Evolutionary conservation across 805 yeast species (phyloP).

Genomic region (Cyberlindnera euphorbiae): DNA sequence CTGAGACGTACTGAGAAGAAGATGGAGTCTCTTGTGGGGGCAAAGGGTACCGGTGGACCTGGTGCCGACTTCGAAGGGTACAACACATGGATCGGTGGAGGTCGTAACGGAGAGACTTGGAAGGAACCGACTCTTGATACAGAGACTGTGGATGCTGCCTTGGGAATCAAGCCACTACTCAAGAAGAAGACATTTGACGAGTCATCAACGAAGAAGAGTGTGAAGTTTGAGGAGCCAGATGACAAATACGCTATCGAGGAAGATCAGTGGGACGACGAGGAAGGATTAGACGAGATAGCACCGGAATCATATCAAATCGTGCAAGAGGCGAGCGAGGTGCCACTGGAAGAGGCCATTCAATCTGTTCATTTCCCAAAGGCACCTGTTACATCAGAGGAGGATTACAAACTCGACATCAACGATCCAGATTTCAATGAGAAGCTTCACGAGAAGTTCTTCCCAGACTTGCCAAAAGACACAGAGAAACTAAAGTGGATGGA

Average conservation of each 20-base stretch:
- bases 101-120: constrained; percentile 22
- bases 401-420: constrained; percentile 48
- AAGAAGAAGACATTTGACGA: background rate
- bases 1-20: constrained; percentile 53
- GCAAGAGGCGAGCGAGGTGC: constrained; percentile 39
- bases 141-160: constrained; percentile 17
- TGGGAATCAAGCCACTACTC: constrained; percentile 10
- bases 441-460: constrained; percentile 80
- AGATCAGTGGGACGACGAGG: constrained; percentile 41
- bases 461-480: constrained; percentile 81
- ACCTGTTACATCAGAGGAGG: constrained; percentile 35
- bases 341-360: constrained; percentile 36
- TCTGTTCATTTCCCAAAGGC: constrained; percentile 68
- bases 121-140: constrained; percentile 18
- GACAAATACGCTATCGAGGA: background rate
- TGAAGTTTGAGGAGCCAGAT: background rate
- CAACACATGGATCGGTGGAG: constrained; percentile 30
- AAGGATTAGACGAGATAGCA: constrained; percentile 44
- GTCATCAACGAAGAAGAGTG: background rate
- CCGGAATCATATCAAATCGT: constrained; percentile 46
- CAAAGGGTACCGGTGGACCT: constrained; percentile 4
- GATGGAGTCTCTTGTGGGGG: constrained; percentile 27
- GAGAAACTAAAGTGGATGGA: constrained; percentile 91
- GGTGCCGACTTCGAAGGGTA: constrained; percentile 22
- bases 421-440: constrained; percentile 78